Base-by-base conservation (phyloP, 805 yeast species). In the Kluyveromyces siamensis region DNA sequence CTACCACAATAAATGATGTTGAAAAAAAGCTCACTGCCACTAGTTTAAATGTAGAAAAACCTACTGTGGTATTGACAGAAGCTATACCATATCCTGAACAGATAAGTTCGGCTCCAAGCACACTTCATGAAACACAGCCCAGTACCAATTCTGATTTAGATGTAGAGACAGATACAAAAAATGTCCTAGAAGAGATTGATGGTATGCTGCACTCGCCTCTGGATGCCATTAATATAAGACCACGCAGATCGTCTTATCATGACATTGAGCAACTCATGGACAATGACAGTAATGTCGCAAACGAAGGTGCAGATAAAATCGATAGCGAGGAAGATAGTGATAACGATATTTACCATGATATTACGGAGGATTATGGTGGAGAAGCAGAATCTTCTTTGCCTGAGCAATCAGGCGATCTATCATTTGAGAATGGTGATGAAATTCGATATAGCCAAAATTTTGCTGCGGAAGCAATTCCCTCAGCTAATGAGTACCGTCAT, bases 351-450 rank as follows among this genome's bases (percentile, higher is more conserved):
- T 50, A 48, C 47, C 48, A 48, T 10, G 30, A 18, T 18, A 17
- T 19, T 16, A 40, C 16, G 13, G 43, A 40, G 5, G 43, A 19
- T n/a, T 19, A 16, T 16, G 17, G 27, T n/a, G 17, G 8, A 19
- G 27, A 14, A 9, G 17, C 36, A 7, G 27, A 14, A 14, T 41
- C 44, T 14, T 25, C 17, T 25, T 27, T 41, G 5, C 44, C 21
- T 25, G 45, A 43, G 8, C 39, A 33, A 10, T 57, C 66, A 0
- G 55, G 58, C 27, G 68, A 66, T 16, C 55, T 71, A 2, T 66
- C 72, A 0, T 62, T 64, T 46, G 73, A 69, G 40, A 56, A 51
- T 43, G 69, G 63, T 7, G 69, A 65, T 50, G 68, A 63, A 46
- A 46, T 53, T 6, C 59, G 65, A 40, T 54, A 61, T 44, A 58